These are phyloP conservation scores for Neurospora discreta DNA, from an alignment of 495 filamentous ascomycete genomes.

Conservation along the genomic window DNA sequence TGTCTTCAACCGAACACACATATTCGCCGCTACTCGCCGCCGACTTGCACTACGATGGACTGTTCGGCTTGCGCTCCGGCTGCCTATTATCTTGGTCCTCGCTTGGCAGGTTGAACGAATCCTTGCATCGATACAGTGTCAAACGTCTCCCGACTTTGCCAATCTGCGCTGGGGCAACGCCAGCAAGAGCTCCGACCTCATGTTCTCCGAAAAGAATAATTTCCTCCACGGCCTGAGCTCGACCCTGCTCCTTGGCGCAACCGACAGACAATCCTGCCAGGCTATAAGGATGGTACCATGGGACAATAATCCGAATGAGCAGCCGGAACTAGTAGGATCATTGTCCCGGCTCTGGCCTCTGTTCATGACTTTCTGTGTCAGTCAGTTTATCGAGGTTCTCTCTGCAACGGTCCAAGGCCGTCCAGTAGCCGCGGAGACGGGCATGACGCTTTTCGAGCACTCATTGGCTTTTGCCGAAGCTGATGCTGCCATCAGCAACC, in stretches of 20 bases:
- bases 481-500: slow-evolving; percentile 69
- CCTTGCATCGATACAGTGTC: slow-evolving; percentile 81
- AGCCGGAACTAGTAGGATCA: slow-evolving; percentile 52
- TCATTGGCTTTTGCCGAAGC: slow-evolving; percentile 94
- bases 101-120: slow-evolving; percentile 53
- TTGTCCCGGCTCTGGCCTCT: slow-evolving; percentile 79
- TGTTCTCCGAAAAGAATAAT: slow-evolving; percentile 62
- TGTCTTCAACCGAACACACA: slow-evolving; percentile 80
- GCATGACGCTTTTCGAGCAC: slow-evolving; percentile 95
- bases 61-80: slow-evolving; percentile 59
- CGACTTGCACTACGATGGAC: slow-evolving; percentile 61
- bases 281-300: slow-evolving; percentile 58
- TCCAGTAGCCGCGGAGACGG: slow-evolving; percentile 67
- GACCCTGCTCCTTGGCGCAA: slow-evolving; percentile 52
- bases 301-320: slow-evolving; percentile 18
- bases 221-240: slow-evolving; percentile 60
- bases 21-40: slow-evolving; percentile 81
- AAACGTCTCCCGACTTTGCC: slow-evolving; percentile 71
- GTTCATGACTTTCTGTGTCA: slow-evolving; percentile 69
- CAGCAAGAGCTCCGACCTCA: slow-evolving; percentile 52
- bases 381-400: slow-evolving; percentile 80
- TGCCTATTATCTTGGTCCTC: slow-evolving; percentile 67
- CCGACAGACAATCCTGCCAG: slow-evolving; percentile 58
- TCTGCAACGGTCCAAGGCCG: slow-evolving; percentile 85
- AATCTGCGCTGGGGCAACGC: slow-evolving; percentile 62